These are phyloP conservation scores for Prinsepia uniflora DNA, from an alignment of 306 rosid genomes.

Conservation along the genomic window DNA sequence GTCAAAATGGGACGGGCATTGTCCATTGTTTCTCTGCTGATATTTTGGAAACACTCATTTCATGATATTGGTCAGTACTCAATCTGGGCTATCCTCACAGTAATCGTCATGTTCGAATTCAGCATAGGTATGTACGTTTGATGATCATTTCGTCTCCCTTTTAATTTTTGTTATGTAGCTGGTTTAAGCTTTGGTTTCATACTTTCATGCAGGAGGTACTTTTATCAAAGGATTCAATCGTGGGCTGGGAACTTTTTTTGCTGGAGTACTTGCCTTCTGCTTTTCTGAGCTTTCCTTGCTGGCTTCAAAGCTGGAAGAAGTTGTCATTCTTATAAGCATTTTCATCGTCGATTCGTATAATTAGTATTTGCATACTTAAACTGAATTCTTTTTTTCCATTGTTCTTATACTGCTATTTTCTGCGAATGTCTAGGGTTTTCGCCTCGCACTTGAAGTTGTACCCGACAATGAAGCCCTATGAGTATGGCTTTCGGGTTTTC, in stretches of 20 bases:
- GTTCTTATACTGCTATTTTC: background rate
- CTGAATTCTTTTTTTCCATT: background rate
- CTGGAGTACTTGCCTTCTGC: slow-evolving; percentile 57
- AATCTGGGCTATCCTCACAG: slow-evolving; percentile 73
- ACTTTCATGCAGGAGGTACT: slow-evolving; percentile 52
- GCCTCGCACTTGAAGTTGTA: slow-evolving; percentile 43
- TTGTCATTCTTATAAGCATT: slow-evolving; percentile 39
- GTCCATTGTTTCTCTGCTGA: slow-evolving; percentile 48
- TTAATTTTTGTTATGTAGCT: background rate
- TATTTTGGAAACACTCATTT: slow-evolving; percentile 38
- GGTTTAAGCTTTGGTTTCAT: background rate
- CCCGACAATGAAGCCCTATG: slow-evolving; percentile 68
- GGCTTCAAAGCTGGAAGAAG: slow-evolving; percentile 40
- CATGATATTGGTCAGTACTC: slow-evolving; percentile 40
- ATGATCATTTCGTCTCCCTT: background rate
- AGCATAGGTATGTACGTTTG: slow-evolving; percentile 44
- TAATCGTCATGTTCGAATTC: slow-evolving; percentile 66
- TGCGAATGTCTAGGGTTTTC: slow-evolving; percentile 34
- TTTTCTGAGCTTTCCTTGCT: slow-evolving; percentile 37
- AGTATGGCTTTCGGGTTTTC: slow-evolving; percentile 71
- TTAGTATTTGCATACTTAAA: background rate
- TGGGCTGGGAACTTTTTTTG: slow-evolving; percentile 59
- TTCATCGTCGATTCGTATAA: slow-evolving; percentile 48
- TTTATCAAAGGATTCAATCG: slow-evolving; percentile 70
- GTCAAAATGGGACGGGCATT: slow-evolving; percentile 52